Percentiles rank a stretch among this genome's conserved stretches.
These are phyloP conservation scores for Gaultheria prostrata DNA, from an alignment of 148 eudicot genomes.

Conservation along the genomic window DNA sequence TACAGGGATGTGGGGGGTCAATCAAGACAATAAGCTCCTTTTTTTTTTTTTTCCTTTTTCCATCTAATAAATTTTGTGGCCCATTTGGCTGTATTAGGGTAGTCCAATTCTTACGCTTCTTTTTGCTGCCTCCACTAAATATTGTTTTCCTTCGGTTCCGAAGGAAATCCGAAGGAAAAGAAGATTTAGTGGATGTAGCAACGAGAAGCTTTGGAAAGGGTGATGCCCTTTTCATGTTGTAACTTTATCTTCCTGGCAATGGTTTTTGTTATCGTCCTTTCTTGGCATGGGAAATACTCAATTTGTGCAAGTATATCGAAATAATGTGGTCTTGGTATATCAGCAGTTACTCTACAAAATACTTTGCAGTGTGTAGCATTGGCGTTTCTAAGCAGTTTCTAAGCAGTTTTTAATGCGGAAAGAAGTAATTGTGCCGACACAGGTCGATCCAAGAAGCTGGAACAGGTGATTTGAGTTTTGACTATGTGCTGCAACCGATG, in stretches of 20 bases:
- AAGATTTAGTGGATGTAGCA: slow-evolving; percentile 94
- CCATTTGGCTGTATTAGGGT: slow-evolving; percentile 19
- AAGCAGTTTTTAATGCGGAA: too few relatives aligned
- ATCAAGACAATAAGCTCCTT: background rate
- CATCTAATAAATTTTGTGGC: background rate
- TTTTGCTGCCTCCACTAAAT: slow-evolving; percentile 96
- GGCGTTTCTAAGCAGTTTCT: background rate
- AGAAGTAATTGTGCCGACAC: background rate
- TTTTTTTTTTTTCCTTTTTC: slow-evolving; percentile 2
- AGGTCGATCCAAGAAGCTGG: background rate
- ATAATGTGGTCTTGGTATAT: background rate
- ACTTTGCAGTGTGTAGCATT: background rate
- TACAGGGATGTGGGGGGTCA: slow-evolving; percentile 7
- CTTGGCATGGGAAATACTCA: slow-evolving; percentile 33
- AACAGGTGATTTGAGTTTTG: background rate
- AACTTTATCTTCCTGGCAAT: slow-evolving; percentile 9
- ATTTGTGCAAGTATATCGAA: background rate
- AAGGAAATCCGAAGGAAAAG: slow-evolving; percentile 23
- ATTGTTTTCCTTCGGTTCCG: slow-evolving; percentile 41
- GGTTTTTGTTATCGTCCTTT: background rate
- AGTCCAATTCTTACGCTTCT: slow-evolving; percentile 72
- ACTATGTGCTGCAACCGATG: background rate
- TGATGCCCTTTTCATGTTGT: slow-evolving; percentile 37
- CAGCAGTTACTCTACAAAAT: background rate
- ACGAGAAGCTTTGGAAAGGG: slow-evolving; percentile 82